A percentile compares a stretch with the other conserved stretches of the same genome.
Conservation (phyloP, 345 rosid genomes). For the Mangifera indica region DNA sequence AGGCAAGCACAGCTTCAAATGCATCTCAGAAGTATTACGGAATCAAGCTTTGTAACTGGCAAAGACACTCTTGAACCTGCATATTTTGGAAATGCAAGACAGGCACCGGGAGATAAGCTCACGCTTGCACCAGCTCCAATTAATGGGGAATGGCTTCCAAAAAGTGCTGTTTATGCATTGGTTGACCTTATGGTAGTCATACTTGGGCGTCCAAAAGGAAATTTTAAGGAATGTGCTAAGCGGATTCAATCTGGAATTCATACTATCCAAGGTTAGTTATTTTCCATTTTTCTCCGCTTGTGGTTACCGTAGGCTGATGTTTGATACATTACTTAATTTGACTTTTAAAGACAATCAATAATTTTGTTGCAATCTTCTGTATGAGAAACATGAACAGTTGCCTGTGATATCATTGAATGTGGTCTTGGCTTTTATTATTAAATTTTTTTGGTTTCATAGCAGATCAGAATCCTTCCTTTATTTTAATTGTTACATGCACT, state of each 20-base stretch:
- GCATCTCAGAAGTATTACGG: conserved; percentile 41
- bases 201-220: conserved; percentile 92
- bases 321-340: background rate
- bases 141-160: conserved; percentile 95
- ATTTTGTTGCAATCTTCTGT: background rate
- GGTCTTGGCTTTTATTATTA: background rate
- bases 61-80: conserved; percentile 57
- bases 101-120: conserved; percentile 64
- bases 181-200: conserved; percentile 90
- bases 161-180: conserved; percentile 81
- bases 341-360: background rate
- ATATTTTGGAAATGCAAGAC: conserved; percentile 54
- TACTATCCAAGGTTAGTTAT: conserved; percentile 59
- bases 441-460: background rate
- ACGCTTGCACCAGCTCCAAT: conserved; percentile 82
- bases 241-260: conserved; percentile 87
- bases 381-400: background rate
- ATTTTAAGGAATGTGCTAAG: conserved; percentile 85
- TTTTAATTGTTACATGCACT: background rate
- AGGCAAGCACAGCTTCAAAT: conserved; percentile 58
- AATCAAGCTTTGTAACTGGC: conserved; percentile 23
- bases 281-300: background rate
- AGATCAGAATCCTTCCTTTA: background rate
- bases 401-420: background rate
- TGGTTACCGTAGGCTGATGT: conserved; percentile 2